Evolutionary conservation across 192 early-diverging fungal species (phyloP).

Genomic region (Linnemannia zychae): DNA sequence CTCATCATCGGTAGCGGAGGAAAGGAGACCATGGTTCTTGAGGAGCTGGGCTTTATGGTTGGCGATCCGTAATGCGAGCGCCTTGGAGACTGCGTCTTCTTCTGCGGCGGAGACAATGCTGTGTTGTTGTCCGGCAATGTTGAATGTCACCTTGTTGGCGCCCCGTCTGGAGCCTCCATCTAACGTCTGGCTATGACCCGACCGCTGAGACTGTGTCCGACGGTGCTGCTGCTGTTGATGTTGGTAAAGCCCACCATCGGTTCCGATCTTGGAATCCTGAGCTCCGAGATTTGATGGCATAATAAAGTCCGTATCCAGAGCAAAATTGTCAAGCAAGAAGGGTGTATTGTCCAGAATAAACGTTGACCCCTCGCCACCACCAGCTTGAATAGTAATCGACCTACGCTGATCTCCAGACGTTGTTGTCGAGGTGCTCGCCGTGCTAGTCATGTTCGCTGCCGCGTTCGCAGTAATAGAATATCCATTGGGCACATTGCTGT

Average conservation of each 20-base stretch:
- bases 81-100: conserved; percentile 23
- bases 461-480: background rate
- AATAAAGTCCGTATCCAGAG: conserved; percentile 38
- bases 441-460: background rate
- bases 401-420: conserved; percentile 12
- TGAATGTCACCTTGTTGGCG: conserved; percentile 45
- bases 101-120: background rate
- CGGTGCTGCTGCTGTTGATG: conserved; percentile 3
- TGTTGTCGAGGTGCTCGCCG: background rate
- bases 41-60: conserved; percentile 27
- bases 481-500: background rate
- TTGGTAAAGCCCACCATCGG: background rate
- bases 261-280: background rate
- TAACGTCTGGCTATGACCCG: background rate
- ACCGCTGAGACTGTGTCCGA: background rate
- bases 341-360: conserved; percentile 40
- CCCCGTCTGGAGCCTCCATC: conserved; percentile 12
- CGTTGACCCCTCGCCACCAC: conserved; percentile 38
- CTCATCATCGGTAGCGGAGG: too few relatives aligned
- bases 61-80: conserved; percentile 24
- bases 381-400: conserved; percentile 28
- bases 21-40: conserved; percentile 12
- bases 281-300: background rate
- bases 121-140: conserved; percentile 16
- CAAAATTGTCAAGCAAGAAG: conserved; percentile 52